Base-by-base conservation (phyloP, 345 rosid species). In the Eucalyptus fibrosa region DNA sequence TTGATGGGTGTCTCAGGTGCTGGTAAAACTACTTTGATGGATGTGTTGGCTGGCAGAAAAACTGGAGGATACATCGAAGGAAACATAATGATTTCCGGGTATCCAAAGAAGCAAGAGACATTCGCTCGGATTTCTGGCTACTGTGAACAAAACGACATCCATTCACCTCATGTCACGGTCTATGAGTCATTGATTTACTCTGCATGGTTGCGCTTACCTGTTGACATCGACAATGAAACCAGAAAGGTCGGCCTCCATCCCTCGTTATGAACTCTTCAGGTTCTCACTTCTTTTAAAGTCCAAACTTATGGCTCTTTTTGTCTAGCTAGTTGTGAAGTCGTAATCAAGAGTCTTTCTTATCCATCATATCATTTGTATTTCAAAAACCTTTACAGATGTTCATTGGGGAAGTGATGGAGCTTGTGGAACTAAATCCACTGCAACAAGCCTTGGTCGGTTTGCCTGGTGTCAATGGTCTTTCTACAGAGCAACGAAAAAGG, bases 401-500 rank as follows among this genome's bases (percentile, higher is more conserved):
- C 86, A 91, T 97, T 83, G 97, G 94, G 86, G 96, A 97, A 93
- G 98, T 97, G 62, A 96, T 97, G 98, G 97, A 95, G 88, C 97
- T 97, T 42, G 98, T 97, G 91, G 99, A 97, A 86, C 89, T 97
- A 82, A 93, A 92, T 16, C 92, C 96, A 3, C 81, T 96, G 88
- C 92, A 93, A 91, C 83, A 95, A 24, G 94, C 97, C 44, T 89
- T 95, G n/a, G 98, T 97, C 34, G 99, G 99, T 42, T 91, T 97
- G 88, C 97, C 99, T n/a, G 97, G 99, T 32, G 94, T 94, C 87
- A 96, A 89, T 89, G 99, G 99, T 87, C 91, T 96, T 30, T 96
- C 99, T 28, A 96, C 97, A 0, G 99, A 97, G 93, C 98, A 97
- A 83, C 94, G 99, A 53, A 97, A 97, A 90, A 93, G 99, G 92